Conservation (phyloP, 2,329 filamentous ascomycete genomes). For the Fusarium subtropicale region DNA sequence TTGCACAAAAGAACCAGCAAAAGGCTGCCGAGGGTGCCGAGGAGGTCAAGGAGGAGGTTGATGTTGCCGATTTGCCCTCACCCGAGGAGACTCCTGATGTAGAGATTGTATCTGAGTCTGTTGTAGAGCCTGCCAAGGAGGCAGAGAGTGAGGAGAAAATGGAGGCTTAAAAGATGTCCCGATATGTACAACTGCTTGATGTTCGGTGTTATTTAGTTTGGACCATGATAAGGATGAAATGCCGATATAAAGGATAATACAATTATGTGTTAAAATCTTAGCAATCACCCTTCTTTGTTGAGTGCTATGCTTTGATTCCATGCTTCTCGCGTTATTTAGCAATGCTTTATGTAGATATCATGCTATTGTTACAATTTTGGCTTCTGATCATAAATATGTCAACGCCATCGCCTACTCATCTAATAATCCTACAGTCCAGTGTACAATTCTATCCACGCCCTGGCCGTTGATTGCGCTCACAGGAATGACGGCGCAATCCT, state of each 20-base stretch:
- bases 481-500: conserved; percentile 78
- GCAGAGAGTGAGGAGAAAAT: conserved; percentile 19
- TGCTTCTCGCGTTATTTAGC: neutral
- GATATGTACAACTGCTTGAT: conserved; percentile 37
- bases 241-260: conserved; percentile 42
- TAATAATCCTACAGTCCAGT: conserved; percentile 77
- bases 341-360: neutral
- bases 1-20: conserved; percentile 60
- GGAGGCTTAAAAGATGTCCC: conserved; percentile 35
- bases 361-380: conserved; percentile 2
- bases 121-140: conserved; percentile 18
- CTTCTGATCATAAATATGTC: neutral
- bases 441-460: conserved; percentile 79
- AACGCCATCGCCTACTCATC: conserved; percentile 55
- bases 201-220: conserved; percentile 41
- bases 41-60: conserved; percentile 47
- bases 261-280: neutral
- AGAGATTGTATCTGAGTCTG: conserved; percentile 7
- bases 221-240: conserved; percentile 33
- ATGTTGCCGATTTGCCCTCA: conserved; percentile 55
- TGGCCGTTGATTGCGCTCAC: conserved; percentile 91
- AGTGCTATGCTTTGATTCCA: neutral
- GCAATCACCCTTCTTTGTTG: neutral
- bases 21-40: conserved; percentile 53
- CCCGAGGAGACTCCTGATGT: conserved; percentile 46